Conservation (phyloP, 176 grass and related monocot species). For the Cocos nucifera region DNA sequence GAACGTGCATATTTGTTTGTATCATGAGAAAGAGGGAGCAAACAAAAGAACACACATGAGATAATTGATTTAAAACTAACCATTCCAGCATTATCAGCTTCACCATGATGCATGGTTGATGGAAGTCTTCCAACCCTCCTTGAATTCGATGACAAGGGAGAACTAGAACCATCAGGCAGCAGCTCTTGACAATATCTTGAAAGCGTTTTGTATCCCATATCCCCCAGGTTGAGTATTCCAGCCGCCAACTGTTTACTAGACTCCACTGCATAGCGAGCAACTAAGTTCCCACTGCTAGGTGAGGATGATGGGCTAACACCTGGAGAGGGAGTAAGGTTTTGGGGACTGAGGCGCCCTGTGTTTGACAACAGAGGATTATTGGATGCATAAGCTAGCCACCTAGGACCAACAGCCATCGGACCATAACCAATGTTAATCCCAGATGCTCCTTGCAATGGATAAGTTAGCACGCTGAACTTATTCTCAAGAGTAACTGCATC, state of each 20-base stretch:
- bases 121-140: constrained; percentile 71
- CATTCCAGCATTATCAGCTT: constrained; percentile 96
- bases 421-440: constrained; percentile 87
- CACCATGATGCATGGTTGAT: constrained; percentile 57
- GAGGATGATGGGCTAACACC: constrained; percentile 97
- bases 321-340: constrained; percentile 91
- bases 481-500: constrained; percentile 96
- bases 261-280: constrained; percentile 99
- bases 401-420: constrained; percentile 90
- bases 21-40: background rate
- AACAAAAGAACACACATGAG: background rate
- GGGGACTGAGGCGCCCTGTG: constrained; percentile 86
- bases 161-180: constrained; percentile 80
- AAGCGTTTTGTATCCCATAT: constrained; percentile 91
- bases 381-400: constrained; percentile 90
- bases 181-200: constrained; percentile 94
- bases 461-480: constrained; percentile 86
- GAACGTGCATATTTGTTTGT: too few relatives aligned
- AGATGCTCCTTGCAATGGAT: constrained; percentile 85
- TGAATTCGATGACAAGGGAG: constrained; percentile 78
- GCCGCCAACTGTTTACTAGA: constrained; percentile 94
- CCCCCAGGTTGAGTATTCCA: constrained; percentile 92
- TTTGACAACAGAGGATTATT: constrained; percentile 71
- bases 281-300: constrained; percentile 85
- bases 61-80: constrained; percentile 34